These are phyloP conservation scores for Helotiales sp. DNA, from an alignment of 2,329 filamentous ascomycete genomes.

Conservation along the genomic window DNA sequence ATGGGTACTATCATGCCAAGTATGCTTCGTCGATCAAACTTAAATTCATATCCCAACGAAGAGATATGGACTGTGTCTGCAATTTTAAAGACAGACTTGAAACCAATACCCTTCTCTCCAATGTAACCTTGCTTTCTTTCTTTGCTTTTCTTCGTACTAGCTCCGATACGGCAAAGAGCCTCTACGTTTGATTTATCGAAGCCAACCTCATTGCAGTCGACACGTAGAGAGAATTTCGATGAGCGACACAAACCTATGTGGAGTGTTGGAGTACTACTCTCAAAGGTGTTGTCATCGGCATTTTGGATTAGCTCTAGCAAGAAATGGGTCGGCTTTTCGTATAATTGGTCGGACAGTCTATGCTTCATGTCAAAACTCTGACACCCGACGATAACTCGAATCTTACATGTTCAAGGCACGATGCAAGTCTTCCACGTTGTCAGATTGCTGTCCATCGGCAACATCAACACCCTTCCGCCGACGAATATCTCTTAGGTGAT, in stretches of 20 bases:
- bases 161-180: slow-evolving; percentile 47
- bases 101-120: slow-evolving; percentile 40
- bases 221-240: slow-evolving; percentile 31
- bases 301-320: slow-evolving; percentile 56
- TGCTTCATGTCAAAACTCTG: slow-evolving; percentile 1
- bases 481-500: slow-evolving; percentile 12
- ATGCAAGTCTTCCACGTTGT: slow-evolving; percentile 11
- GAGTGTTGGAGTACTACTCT: background rate
- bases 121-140: slow-evolving; percentile 28
- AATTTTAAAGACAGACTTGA: slow-evolving; percentile 39
- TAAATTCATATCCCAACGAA: slow-evolving; percentile 12
- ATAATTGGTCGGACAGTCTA: slow-evolving; percentile 34
- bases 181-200: slow-evolving; percentile 43
- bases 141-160: slow-evolving; percentile 45
- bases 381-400: background rate
- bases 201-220: slow-evolving; percentile 49
- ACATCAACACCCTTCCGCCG: slow-evolving; percentile 8
- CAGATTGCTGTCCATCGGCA: slow-evolving; percentile 4
- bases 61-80: slow-evolving; percentile 37
- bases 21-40: slow-evolving; percentile 15
- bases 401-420: slow-evolving; percentile 8
- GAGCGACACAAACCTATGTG: background rate
- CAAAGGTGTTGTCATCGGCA: slow-evolving; percentile 51
- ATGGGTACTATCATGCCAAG: slow-evolving; percentile 40
- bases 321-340: slow-evolving; percentile 41